Conservation (phyloP, 1,284 basidiomycete species). For the Ganoderma multipileum region DNA sequence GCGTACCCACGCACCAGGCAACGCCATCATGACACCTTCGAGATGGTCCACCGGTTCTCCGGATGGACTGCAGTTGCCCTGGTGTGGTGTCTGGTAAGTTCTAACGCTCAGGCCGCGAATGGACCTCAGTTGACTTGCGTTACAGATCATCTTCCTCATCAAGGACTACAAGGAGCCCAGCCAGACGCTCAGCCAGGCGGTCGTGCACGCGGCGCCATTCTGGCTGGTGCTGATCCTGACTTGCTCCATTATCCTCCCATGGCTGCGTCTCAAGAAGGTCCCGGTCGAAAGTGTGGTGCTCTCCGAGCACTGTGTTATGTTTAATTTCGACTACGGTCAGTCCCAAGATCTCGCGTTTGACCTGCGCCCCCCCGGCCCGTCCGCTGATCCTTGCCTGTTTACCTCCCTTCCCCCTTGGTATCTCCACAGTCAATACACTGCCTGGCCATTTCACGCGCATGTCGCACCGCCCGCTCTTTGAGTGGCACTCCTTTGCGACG, state of each 20-base stretch:
- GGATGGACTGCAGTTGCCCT: conserved; percentile 61
- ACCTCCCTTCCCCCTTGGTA: too few species aligned
- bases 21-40: conserved; percentile 56
- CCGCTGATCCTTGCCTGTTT: background rate
- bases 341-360: background rate
- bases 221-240: conserved; percentile 61
- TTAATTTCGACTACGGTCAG: conserved; percentile 61
- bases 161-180: conserved; percentile 54
- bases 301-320: conserved; percentile 59
- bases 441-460: conserved; percentile 61
- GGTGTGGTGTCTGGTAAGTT: conserved; percentile 58
- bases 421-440: conserved; percentile 47
- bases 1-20: conserved; percentile 55
- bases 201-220: conserved; percentile 53
- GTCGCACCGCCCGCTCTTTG: conserved; percentile 56
- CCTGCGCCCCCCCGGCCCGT: background rate
- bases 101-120: background rate
- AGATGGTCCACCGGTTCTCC: conserved; percentile 58
- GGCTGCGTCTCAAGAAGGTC: conserved; percentile 59
- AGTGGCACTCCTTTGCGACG: conserved; percentile 70
- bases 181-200: conserved; percentile 47
- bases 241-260: conserved; percentile 58
- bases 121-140: background rate
- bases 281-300: conserved; percentile 57
- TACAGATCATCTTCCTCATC: conserved; percentile 55